A percentile compares a stretch with the other conserved stretches of the same genome.
Evolutionary conservation across 1,284 basidiomycete genomes (phyloP).

Genomic region (Exsudoporus floridanus): DNA sequence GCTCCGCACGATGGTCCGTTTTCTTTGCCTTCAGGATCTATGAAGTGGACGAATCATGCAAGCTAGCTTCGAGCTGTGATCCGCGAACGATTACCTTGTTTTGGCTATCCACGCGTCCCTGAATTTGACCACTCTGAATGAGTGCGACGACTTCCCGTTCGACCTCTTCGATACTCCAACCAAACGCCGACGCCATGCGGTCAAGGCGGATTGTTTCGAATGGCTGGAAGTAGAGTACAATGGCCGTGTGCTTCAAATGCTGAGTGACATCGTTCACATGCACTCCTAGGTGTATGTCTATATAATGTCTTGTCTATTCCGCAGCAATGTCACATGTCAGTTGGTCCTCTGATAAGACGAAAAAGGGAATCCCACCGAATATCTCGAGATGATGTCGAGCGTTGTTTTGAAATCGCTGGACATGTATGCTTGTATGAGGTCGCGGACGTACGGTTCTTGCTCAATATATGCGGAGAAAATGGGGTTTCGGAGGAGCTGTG

Average conservation of each 20-base stretch:
- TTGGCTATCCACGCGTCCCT: slow-evolving; percentile 77
- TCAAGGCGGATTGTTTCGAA: slow-evolving; percentile 78
- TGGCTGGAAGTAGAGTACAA: slow-evolving; percentile 84
- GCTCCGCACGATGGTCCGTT: slow-evolving; percentile 67
- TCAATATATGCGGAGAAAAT: slow-evolving; percentile 78
- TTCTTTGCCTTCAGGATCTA: slow-evolving; percentile 74
- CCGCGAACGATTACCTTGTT: slow-evolving; percentile 57
- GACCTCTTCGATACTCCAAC: slow-evolving; percentile 70
- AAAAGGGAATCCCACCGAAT: slow-evolving; percentile 56
- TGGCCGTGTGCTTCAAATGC: slow-evolving; percentile 66
- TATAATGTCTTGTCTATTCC: slow-evolving; percentile 63
- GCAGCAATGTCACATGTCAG: neutral
- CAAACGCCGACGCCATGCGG: slow-evolving; percentile 80
- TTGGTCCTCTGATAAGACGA: neutral
- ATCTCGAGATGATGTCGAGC: slow-evolving; percentile 67
- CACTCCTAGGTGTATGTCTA: slow-evolving; percentile 71
- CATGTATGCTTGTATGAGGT: slow-evolving; percentile 81
- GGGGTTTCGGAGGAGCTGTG: slow-evolving; percentile 67
- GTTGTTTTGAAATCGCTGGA: slow-evolving; percentile 79
- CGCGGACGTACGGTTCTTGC: slow-evolving; percentile 80
- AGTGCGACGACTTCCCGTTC: slow-evolving; percentile 70
- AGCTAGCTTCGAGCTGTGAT: neutral
- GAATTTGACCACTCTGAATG: slow-evolving; percentile 73
- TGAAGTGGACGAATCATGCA: neutral
- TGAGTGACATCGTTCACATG: slow-evolving; percentile 63